Evolutionary conservation across 208 protist genomes (phyloP), one percentile per base, ranked within the genome.

Genomic region (Leishmania tropica): DNA sequence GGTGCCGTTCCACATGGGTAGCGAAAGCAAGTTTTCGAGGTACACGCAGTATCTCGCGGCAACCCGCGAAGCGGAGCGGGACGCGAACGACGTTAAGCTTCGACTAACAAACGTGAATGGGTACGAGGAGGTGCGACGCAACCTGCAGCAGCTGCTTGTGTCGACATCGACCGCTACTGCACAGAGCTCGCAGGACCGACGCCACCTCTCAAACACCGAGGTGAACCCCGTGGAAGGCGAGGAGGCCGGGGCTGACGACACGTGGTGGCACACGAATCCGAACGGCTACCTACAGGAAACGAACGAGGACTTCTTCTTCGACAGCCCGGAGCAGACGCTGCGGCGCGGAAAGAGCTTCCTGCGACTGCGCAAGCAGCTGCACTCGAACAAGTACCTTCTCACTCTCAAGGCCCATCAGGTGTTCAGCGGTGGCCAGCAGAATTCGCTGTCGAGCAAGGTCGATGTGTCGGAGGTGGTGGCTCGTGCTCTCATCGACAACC

Each of bases 301-400:
- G 56, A 87, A 93, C 37, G 87, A 96, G 53, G 89, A 96, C 80
- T 94, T 92, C 81, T 97, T 96, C 85, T 94, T 94, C 47, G 93
- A 97, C 84, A 77, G 84, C 40, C 72, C 83, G 0, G 65, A 87
- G 60, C 45, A 84, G 24, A 89, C 83, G 53, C 86, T 97, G 76
- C 74, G 72, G 1, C 72, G 58, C 28, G 78, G 81, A 19, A 64
- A 79, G 13, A 92, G 85, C 79, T 90, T 90, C 47, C 79, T 94
- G n/a, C 86, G 90, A 10, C 88, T 97, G 71, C 89, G 94, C 17
- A 87, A 81, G 74, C 79, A 83, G 67, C 76, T 83, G 42, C 81
- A 83, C 58, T 53, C 71, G 42, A 48, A 51, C 17, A 79, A 83
- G 42, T 95, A 94, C 78, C 75, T 78, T 24, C 83, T 95, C 5